Conservation (phyloP, 306 rosid genomes). For the Citrullus mucosospermus region DNA sequence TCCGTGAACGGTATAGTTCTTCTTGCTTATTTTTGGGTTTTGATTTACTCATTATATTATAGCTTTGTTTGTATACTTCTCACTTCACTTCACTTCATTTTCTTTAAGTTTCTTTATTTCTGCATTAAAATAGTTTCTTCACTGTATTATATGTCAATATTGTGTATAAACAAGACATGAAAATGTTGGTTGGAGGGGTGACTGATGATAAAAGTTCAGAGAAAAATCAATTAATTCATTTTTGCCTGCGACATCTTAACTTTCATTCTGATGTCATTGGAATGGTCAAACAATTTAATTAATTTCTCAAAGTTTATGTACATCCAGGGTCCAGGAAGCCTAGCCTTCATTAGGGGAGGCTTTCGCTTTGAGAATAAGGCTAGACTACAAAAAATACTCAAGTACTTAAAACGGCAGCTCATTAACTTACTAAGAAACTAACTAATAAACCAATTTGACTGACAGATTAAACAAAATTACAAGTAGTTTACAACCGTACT, state of each 20-base stretch:
- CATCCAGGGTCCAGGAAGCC: background rate
- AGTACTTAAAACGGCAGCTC: background rate
- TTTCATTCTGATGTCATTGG: background rate
- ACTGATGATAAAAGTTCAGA: background rate
- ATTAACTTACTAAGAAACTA: background rate
- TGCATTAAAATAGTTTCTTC: background rate
- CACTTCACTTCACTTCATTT: background rate
- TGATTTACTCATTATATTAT: background rate
- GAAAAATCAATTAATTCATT: background rate
- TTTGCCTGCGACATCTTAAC: background rate
- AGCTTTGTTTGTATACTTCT: background rate
- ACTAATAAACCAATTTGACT: background rate
- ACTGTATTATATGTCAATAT: background rate
- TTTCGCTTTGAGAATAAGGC: background rate
- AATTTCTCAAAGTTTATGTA: background rate
- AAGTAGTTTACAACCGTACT: background rate
- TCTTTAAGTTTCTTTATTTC: background rate
- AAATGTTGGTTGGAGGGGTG: background rate
- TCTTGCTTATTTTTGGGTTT: constrained; percentile 9
- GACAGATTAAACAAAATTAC: background rate
- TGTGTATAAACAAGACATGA: background rate
- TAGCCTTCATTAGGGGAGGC: background rate
- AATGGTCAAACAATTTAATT: background rate
- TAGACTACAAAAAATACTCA: background rate
- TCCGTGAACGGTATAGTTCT: constrained; percentile 59